A percentile compares a stretch with the other conserved stretches of the same genome.
These are phyloP conservation scores for Metroxylon sagu DNA, from an alignment of 176 grass and related monocot genomes.

Conservation along the genomic window DNA sequence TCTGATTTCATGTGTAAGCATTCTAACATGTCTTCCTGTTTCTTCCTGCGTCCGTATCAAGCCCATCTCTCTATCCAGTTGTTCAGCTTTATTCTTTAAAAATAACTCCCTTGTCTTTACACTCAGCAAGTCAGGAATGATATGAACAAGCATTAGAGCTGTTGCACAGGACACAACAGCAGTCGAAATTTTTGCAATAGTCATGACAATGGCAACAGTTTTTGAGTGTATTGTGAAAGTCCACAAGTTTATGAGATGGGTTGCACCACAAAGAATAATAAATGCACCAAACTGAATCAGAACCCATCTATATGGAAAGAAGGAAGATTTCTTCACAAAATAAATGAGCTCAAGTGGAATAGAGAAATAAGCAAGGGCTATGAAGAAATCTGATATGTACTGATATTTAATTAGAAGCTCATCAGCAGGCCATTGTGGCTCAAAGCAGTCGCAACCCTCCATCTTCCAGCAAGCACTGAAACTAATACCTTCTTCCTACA, in stretches of 20 bases:
- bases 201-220: conserved; percentile 59
- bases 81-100: conserved; percentile 55
- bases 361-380: conserved; percentile 69
- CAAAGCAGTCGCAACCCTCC: conserved; percentile 66
- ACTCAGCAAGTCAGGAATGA: conserved; percentile 57
- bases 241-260: conserved; percentile 68
- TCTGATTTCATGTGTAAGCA: conserved; percentile 73
- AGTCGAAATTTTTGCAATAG: conserved; percentile 49
- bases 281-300: conserved; percentile 65
- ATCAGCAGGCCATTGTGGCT: conserved; percentile 58
- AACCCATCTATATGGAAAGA: conserved; percentile 71
- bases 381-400: conserved; percentile 85
- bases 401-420: conserved; percentile 64
- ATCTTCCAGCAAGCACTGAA: conserved; percentile 14
- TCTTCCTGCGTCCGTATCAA: conserved; percentile 58
- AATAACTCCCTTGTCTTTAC: conserved; percentile 66
- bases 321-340: conserved; percentile 69
- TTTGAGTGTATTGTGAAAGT: conserved; percentile 48
- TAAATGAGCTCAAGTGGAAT: conserved; percentile 81
- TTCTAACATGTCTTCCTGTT: conserved; percentile 60
- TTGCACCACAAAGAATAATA: conserved; percentile 64
- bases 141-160: conserved; percentile 65
- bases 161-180: conserved; percentile 55
- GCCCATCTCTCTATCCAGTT: conserved; percentile 63
- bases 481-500: neutral